Base-by-base conservation (phyloP, 1,284 basidiomycete species). In the Rhodotorula sp. region DNA sequence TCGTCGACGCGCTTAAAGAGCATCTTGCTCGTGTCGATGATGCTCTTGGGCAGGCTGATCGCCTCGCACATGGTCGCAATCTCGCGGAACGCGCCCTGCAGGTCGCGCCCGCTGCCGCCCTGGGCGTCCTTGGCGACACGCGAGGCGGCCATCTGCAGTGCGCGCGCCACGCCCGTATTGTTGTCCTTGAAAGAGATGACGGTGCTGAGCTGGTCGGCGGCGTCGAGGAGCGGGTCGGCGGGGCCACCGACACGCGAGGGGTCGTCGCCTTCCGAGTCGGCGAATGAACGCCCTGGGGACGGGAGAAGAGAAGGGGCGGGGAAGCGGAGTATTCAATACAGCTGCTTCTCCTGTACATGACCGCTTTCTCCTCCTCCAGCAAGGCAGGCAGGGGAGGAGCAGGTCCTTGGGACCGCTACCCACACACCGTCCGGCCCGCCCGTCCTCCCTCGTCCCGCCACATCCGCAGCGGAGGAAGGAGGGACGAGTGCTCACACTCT, bases 221-320 rank as follows among this genome's bases (percentile, higher is more conserved):
- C 92, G 80, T 97, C 95, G 55, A 86, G 82, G 83, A 98, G 86
- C 39, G 97, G 85, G 64, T 95, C 94, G 54, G 90, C 89, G 53
- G 94, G 93, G 67, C 93, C 94, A 84, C 97, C 97, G 76, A 99
- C 97, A 91, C 97, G 97, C 78, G 96, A 99, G 69, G 96, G 96
- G 82, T 99, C 97, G 82, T 99, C 97, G 72, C 96, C 95, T 48
- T 83, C 83, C 84, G 98, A 96, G 82, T 99, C 94, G 77, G 97
- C 97, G 83, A 99, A 99, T 69, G 97, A 99, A 90, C 97, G 86
- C 79, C 75, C 64, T 78, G 70, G 13, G 29, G 5, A 44, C 32
- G n/a, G 22, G 55, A 72, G 29, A 66, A 55, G 70, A 56, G 73
- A 69, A 66, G 73, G 73, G n/a, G 51, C 34, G 27, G 57, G 48